A percentile compares a stretch with the other conserved stretches of the same genome.
phyloP scores from a whole-genome alignment of 148 eudicot species.

The Selenicereus undatus region DNA sequence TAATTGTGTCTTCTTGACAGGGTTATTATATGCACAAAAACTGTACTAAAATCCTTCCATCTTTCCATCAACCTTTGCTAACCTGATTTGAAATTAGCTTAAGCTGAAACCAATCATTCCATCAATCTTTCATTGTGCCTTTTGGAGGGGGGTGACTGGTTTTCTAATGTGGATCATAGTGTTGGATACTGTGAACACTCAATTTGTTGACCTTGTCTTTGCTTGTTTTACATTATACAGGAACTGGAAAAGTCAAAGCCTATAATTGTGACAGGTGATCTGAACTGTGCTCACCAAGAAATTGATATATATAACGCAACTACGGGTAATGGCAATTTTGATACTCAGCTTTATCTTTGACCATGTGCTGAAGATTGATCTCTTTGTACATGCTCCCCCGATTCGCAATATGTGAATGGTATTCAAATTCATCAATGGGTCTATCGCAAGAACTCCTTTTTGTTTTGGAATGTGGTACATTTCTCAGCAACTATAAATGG shows the following conservation, averaged over 20 bases:
- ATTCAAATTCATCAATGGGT: background rate
- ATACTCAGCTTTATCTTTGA: background rate
- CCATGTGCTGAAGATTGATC: background rate
- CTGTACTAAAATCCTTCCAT: no score
- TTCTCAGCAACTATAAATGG: no score
- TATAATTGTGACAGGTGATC: constrained; percentile 88
- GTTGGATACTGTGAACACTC: background rate
- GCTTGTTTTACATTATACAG: constrained; percentile 39
- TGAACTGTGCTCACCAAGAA: constrained; percentile 95
- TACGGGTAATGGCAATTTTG: constrained; percentile 37
- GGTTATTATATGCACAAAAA: background rate
- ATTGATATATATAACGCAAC: constrained; percentile 93
- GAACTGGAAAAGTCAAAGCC: no score
- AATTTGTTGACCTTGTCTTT: background rate
- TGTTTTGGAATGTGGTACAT: background rate
- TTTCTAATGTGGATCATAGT: background rate
- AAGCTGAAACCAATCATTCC: background rate
- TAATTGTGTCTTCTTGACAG: background rate
- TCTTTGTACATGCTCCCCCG: background rate
- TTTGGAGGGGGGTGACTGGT: no score
- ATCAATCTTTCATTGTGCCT: no score
- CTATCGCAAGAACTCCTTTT: no score
- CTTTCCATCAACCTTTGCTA: background rate
- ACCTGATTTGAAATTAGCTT: background rate
- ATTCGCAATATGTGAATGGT: no score